Base-by-base conservation (phyloP, 371 early-diverging fungal species). In the Zancudomyces culisetae region DNA sequence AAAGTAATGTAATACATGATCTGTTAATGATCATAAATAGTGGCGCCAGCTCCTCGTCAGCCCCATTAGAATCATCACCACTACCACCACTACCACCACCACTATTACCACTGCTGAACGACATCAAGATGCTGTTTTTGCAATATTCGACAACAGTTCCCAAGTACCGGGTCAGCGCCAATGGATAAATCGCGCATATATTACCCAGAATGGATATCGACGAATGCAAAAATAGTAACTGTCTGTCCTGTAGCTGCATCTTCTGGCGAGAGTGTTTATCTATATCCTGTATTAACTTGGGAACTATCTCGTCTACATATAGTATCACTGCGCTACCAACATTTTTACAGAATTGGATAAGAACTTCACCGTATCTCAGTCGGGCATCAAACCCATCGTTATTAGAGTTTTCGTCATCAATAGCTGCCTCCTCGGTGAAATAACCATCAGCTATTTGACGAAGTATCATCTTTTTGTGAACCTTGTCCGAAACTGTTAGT, bases 401-500 rank as follows among this genome's bases (percentile, higher is more conserved):
- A 24, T 63, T 60, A 40, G 72, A 73, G 3, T 64, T 59, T 61
- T 92, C 90, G 41, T 30, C 71, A 66, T 26, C 85, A 85, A 57
- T 85, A 79, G 6, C 74, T 70, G 58, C 90, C 91, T 3, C 87
- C 80, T 40, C 87, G 62, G 0, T 88, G 76, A 2, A 83, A 73
- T 6, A 88, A 66, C 0, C 89, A 86, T 51, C 84, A 84, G 59
- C 90, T 75, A 2, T 89, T 90, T 89, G 47, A 90, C 70, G 55
- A 90, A 88, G 22, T 89, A 77, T 53, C 80, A 90, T 58, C 81
- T 82, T 55, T 89, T 90, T 26, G 79, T 77, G 43, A 83, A 78
- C 48, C 76, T 27, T 35, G 1, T 52, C 52, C 0, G 29, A 12
- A 15, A 56, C 42, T 0, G 42, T 51, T 0, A 59, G 51, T 23